A percentile compares a stretch with the other conserved stretches of the same genome.
Conservation (phyloP, 1,284 basidiomycete species). For the Lentinula novae-zelandiae region DNA sequence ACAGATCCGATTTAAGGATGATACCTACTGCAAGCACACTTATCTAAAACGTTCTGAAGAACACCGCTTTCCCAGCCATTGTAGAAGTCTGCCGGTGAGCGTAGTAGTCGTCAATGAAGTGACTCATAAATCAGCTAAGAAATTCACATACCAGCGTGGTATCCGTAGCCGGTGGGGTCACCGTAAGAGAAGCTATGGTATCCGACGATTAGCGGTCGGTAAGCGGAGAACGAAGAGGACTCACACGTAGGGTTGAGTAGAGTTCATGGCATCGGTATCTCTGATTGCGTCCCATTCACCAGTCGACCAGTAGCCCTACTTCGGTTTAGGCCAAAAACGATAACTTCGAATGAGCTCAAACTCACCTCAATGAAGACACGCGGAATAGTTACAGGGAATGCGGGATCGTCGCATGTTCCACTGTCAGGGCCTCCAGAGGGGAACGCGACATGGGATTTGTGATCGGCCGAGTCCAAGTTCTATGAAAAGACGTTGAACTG, state of each 20-base stretch:
- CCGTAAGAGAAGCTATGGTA: conserved; percentile 32
- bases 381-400: conserved; percentile 37
- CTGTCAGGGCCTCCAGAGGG: conserved; percentile 40
- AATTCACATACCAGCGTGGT: conserved; percentile 37
- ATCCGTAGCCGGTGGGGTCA: conserved; percentile 48
- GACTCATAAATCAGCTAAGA: neutral
- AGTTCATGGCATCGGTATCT: conserved; percentile 34
- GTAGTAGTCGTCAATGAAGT: neutral
- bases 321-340: neutral
- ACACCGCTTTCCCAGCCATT: conserved; percentile 47
- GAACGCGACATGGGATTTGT: conserved; percentile 42
- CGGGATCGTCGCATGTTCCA: conserved; percentile 39
- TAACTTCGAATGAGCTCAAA: neutral
- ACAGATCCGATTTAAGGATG: neutral
- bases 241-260: conserved; percentile 43
- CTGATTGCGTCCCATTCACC: conserved; percentile 28
- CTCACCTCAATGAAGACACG: conserved; percentile 43
- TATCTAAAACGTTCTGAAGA: conserved; percentile 41
- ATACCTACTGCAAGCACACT: conserved; percentile 39
- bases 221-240: conserved; percentile 8
- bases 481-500: conserved; percentile 10
- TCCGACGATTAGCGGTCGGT: neutral
- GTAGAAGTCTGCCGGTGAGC: conserved; percentile 36
- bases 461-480: conserved; percentile 39
- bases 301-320: conserved; percentile 39